Evolutionary conservation across 2,329 filamentous ascomycete species (phyloP), one percentile per base, ranked within the genome.

Genomic region (Fusarium sp.): DNA sequence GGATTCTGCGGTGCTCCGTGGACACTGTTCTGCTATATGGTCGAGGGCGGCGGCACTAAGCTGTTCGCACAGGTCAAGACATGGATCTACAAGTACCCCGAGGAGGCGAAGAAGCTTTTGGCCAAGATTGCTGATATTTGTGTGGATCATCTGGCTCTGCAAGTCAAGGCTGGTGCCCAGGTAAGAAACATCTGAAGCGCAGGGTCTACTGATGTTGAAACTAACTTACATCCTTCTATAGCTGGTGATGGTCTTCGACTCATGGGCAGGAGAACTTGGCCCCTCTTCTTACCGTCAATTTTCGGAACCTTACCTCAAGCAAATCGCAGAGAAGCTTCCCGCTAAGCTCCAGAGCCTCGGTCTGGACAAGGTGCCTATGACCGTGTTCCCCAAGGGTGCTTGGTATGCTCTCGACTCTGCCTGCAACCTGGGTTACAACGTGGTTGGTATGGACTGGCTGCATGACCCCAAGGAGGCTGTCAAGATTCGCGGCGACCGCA

Each of bases 21-120:
- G 93, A 99, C 96, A 3, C 81, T 99, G 61, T 86, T 99, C 75
- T 97, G 95, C 83, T 99, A 99, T 83, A 99, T 99, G 96, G 93
- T 98, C 19, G 96, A 99, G 80, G 96, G 96, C 17, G 96, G 96
- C 46, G 96, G 96, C 42, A 96, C 91, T 71, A 98, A 98, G 83
- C 84, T 98, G 76, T 98, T 98, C 82, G 89, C 92, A 62, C 90
- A 97, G 80, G 91, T 89, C 74, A 99, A 99, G 86, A 97, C 92
- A 24, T 99, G 96, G 96, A 89, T 98, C 62, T 99, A 95, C 85
- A 93, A 88, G 79, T 93, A 97, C 75, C 86, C 91, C 1, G 85
- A 91, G 66, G 93, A 91, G 77, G 89, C 90, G 63, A 94, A 96
- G 82, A 88, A 85, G 63, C 81, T 99, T 68, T 82, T 99, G 67